These are phyloP conservation scores for Hypoxylon sp. DNA, from an alignment of 2,329 filamentous ascomycete genomes.

Conservation along the genomic window DNA sequence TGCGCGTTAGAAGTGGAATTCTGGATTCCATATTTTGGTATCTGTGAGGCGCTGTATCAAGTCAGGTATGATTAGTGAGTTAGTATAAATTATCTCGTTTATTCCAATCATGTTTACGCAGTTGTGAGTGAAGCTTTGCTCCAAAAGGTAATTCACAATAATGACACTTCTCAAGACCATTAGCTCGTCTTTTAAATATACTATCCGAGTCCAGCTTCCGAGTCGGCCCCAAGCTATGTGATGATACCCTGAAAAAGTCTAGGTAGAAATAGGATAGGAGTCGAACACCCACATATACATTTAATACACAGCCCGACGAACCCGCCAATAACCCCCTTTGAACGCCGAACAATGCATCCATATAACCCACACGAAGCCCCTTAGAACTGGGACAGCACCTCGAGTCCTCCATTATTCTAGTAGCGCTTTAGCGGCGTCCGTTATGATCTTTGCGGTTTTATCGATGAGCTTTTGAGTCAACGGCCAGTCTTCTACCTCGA, in stretches of 20 bases:
- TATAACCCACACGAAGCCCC: slow-evolving; percentile 14
- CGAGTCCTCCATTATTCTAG: slow-evolving; percentile 33
- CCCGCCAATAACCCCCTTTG: slow-evolving; percentile 16
- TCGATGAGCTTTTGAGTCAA: slow-evolving; percentile 76
- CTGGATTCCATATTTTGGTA: too few relatives aligned
- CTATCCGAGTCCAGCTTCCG: slow-evolving; percentile 14
- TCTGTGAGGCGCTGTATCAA: too few relatives aligned
- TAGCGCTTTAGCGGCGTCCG: slow-evolving; percentile 43
- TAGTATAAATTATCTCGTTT: too few relatives aligned
- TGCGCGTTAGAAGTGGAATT: too few relatives aligned
- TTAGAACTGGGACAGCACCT: background rate
- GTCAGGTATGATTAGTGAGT: too few relatives aligned
- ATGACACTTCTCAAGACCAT: slow-evolving; percentile 8
- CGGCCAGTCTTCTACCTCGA: slow-evolving; percentile 78
- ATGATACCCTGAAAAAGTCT: slow-evolving; percentile 39
- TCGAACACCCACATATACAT: slow-evolving; percentile 34
- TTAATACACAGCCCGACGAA: slow-evolving; percentile 32
- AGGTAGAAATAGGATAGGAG: slow-evolving; percentile 21
- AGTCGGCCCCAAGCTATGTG: slow-evolving; percentile 32
- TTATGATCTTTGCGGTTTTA: slow-evolving; percentile 77
- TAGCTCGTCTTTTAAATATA: slow-evolving; percentile 17
- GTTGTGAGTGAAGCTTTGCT: too few relatives aligned
- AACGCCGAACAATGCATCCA: slow-evolving; percentile 43
- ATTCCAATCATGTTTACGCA: too few relatives aligned
- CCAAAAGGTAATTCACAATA: too few relatives aligned